Evolutionary conservation across 495 filamentous ascomycete genomes (phyloP), one percentile per base, ranked within the genome.

Genomic region (Penicillium bialowiezense): DNA sequence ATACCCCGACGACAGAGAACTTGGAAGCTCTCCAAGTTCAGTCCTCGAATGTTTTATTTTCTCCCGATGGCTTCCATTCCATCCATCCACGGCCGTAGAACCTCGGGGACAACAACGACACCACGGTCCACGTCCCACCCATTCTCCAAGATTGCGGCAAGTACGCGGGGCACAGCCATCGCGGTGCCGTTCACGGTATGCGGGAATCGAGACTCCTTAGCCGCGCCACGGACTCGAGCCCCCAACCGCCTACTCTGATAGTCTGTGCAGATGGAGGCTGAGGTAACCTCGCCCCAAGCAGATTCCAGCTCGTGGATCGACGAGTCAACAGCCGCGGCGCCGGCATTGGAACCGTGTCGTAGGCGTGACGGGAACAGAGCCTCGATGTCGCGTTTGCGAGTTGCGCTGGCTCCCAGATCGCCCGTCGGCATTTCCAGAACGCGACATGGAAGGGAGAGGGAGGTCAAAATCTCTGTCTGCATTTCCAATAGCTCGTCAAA

Each of bases 101-200:
- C 82, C 68, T 90, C 80, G 5, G 91, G 91, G 5, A 97, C 67
- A n/a, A 96, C 86, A 19, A 70, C 69, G 4, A 76, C 71, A 49
- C 71, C 74, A 36, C 72, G 76, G 3, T 70, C 48, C 55, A 89
- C 84, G 61, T 88, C 77, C 89, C 90, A 97, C 3, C 91, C 86
- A 61, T 95, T 90, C 77, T 98, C 93, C 65, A 98, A 63, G n/a
- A 98, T 73, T 7, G 90, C 90, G 18, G 93, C 90, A 54, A 98
- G 54, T 15, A 98, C 86, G 28, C 93, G 74, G 14, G 93, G 95
- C 14, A 97, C 85, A 2, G 93, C 93, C 64, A 97, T 69, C 1
- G 93, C 93, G 2, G 93, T 98, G 0, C 93, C 93, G 64, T 98
- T 98, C 18, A 96, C 82, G 1, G 95, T 97, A 65, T 84, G 88